Base-by-base conservation (phyloP, 2,329 filamentous ascomycete genomes). In the Lomentospora prolificans region DNA sequence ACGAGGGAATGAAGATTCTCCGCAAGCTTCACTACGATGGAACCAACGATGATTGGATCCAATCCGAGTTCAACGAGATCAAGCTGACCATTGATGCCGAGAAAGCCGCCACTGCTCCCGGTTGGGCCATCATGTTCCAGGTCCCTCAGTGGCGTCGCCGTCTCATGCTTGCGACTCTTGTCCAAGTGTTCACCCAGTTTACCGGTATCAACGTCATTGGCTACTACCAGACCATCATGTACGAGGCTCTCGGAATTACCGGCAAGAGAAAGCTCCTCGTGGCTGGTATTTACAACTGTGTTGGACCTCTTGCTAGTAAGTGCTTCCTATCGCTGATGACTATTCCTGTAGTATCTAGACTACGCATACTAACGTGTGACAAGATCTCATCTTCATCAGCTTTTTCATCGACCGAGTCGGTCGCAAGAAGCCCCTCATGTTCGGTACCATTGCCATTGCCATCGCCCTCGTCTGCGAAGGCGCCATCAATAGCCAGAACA, bases 121-220 rank as follows among this genome's bases (percentile, higher is more conserved):
- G 53, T 4, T 50, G 41, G 41, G n/a, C 7, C n/a, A 48, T 46
- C 25, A 55, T 46, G 39, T 55, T 55, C 53, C 24, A 31, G n/a
- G 53, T 55, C 19, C 39, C 39, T 5, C 27, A 52, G 22, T 44
- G 58, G 64, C 82, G 0, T 63, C 84, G 75, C 51, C 74, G 84
- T 14, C 75, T 86, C 53, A 66, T 84, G 60, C 79, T 85, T 58
- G 84, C 80, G 22, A 78, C 78, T 44, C 67, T 80, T 30, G 75
- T 92, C 17, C 90, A 91, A 74, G 73, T 91, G 55, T 90, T 84
- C 77, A 88, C 92, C 68, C 91, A 92, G 62, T 84, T 85, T 51
- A 63, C 66, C 6, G 87, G 87, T 2, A 90, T 90, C 72, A 90
- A 90, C 61, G 86, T 86, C 17, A 85, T 88, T 71, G 90, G 89